These are phyloP conservation scores for Cercospora zeae-maydis DNA, from an alignment of 2,329 filamentous ascomycete species.

Conservation along the genomic window DNA sequence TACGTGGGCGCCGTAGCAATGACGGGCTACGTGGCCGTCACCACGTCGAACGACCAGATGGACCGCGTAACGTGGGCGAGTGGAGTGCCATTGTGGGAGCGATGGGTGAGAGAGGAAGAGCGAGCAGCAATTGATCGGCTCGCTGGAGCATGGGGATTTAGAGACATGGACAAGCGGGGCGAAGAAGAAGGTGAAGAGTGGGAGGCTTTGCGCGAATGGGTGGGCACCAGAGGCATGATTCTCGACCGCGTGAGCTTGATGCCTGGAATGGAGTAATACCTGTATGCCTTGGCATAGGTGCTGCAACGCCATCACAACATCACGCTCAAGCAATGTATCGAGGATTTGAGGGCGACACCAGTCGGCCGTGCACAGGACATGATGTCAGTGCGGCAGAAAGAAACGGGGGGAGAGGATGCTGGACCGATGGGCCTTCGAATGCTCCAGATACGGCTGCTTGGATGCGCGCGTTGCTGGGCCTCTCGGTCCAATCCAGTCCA, in stretches of 20 bases:
- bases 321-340: not conserved
- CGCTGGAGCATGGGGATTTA: slow-evolving; percentile 87
- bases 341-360: not conserved
- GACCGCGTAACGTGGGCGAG: slow-evolving; percentile 84
- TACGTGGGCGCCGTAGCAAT: slow-evolving; percentile 79
- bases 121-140: slow-evolving; percentile 80
- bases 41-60: slow-evolving; percentile 93
- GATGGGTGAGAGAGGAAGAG: slow-evolving; percentile 89
- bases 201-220: slow-evolving; percentile 79
- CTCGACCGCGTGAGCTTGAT: slow-evolving; percentile 85
- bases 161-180: slow-evolving; percentile 71
- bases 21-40: slow-evolving; percentile 77
- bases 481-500: not conserved
- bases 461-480: not conserved
- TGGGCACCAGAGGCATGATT: slow-evolving; percentile 80
- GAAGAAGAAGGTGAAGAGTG: slow-evolving; percentile 91
- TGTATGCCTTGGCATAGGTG: not conserved
- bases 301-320: not conserved
- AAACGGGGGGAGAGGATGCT: too few species aligned
- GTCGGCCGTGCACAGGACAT: not conserved
- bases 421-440: too few species aligned
- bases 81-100: slow-evolving; percentile 72
- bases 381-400: too few species aligned
- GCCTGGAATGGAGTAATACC: slow-evolving; percentile 73
- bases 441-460: not conserved